These are phyloP conservation scores for Penicillium longicatenatum DNA, from an alignment of 495 filamentous ascomycete genomes.

Conservation along the genomic window DNA sequence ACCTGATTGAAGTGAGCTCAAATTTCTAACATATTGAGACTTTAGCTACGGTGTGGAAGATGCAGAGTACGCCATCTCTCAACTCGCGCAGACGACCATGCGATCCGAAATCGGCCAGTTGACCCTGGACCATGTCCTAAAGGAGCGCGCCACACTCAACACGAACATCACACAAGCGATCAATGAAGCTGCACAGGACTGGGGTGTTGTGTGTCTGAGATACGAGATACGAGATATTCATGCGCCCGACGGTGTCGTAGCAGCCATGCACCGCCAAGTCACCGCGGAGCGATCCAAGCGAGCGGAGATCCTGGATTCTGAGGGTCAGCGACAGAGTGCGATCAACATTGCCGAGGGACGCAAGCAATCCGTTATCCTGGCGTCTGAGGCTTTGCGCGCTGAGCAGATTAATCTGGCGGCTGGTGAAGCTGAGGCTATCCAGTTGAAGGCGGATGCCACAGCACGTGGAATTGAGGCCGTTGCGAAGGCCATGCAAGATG, in stretches of 20 bases:
- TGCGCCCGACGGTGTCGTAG: constrained; percentile 87
- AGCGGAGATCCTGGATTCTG: constrained; percentile 93
- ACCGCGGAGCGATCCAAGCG: constrained; percentile 96
- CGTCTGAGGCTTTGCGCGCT: constrained; percentile 84
- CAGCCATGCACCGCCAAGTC: constrained; percentile 97
- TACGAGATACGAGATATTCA: constrained; percentile 99
- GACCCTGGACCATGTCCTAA: constrained; percentile 93
- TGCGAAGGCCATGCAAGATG: constrained; percentile 67
- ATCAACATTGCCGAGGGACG: constrained; percentile 98
- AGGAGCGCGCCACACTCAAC: constrained; percentile 93
- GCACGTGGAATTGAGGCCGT: constrained; percentile 87
- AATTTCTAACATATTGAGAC: background rate
- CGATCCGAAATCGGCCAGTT: constrained; percentile 96
- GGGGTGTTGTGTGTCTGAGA: constrained; percentile 93
- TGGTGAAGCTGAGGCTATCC: constrained; percentile 93
- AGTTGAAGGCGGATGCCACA: constrained; percentile 82
- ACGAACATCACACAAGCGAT: constrained; percentile 96
- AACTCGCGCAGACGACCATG: constrained; percentile 98
- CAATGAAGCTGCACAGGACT: constrained; percentile 95
- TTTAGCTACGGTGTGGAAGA: constrained; percentile 95
- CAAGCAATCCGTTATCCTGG: constrained; percentile 94
- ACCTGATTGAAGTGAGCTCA: background rate
- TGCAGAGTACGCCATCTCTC: constrained; percentile 97
- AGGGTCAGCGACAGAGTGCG: constrained; percentile 92
- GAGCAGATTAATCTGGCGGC: constrained; percentile 90